Base-by-base conservation (phyloP, 2,329 filamentous ascomycete genomes). In the Monosporascus cannonballus region DNA sequence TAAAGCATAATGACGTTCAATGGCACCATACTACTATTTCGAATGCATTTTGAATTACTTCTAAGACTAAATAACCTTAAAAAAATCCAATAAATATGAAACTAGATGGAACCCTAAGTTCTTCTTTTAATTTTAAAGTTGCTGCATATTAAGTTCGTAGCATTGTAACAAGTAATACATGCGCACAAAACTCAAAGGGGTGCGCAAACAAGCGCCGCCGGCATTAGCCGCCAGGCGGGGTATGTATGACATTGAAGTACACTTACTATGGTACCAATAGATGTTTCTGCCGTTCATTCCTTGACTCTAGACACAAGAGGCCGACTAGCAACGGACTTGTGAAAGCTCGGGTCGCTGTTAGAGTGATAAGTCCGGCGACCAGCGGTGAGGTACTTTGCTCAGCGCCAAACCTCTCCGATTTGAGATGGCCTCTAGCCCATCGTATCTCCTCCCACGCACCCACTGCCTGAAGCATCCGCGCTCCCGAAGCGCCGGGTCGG, bases 341-440 rank as follows among this genome's bases (percentile, higher is more conserved):
- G 3, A 30, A 30, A 14, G 27, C 11, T 14, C 27, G 27, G 27
- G 11, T 11, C 27, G 9, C 9, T 9, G 4, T 30, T 30, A 11
- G 50, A 30, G 34, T 53, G 47, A 17, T 22, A 18, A 45, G 54
- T 38, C 52, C 48, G 30, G 14, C 36, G 22, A 7, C 18, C 44
- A 15, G 42, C 41, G 15, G 46, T 17, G 15, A 53, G n/a, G 9
- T 51, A 24, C 6, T 24, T 24, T 39, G 34, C 30, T 47, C 11
- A 54, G 27, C 8, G 41, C 47, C 45, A 56, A 25, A 22, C 52
- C 48, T 18, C 55, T 51, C 22, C 53, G 24, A 38, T 55, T 55
- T 2, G 53, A 55, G 41, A 55, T 57, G n/a, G 27, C 42, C 30
- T 41, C 18, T 17, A 57, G 25, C 24, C 51, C 52, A 24, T 57